These are phyloP conservation scores for Quercus cerris DNA, from an alignment of 306 rosid species.

Conservation along the genomic window DNA sequence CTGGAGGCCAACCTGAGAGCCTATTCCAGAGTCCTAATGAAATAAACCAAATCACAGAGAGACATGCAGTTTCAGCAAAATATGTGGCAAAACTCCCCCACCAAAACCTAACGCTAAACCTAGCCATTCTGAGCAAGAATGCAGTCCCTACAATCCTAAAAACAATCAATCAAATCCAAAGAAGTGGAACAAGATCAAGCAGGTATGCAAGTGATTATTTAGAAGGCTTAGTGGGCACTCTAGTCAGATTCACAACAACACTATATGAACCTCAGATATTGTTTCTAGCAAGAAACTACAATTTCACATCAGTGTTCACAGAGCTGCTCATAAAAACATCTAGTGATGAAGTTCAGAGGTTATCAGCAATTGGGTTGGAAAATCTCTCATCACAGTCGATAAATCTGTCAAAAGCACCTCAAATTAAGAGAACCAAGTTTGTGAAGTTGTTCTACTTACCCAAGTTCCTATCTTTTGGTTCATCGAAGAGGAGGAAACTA, in stretches of 20 bases:
- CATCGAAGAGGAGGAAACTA: conserved; percentile 21
- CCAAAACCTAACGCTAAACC: conserved; percentile 34
- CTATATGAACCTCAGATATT: conserved; percentile 37
- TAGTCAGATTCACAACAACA: conserved; percentile 45
- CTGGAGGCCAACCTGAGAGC: conserved; percentile 36
- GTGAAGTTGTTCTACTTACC: conserved; percentile 20
- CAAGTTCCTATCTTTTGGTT: conserved; percentile 24
- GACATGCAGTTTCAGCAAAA: conserved; percentile 44
- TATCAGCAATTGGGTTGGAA: conserved; percentile 47
- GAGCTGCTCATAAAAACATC: conserved; percentile 32
- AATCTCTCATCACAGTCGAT: conserved; percentile 42
- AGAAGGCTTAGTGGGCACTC: conserved; percentile 39
- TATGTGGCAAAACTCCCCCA: conserved; percentile 43
- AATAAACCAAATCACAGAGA: conserved; percentile 25
- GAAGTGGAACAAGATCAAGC: conserved; percentile 24
- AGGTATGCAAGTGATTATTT: conserved; percentile 24
- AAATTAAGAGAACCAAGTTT: conserved; percentile 16
- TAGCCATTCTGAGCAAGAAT: conserved; percentile 27
- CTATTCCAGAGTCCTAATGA: conserved; percentile 22
- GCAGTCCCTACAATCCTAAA: conserved; percentile 34
- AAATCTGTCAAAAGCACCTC: conserved; percentile 35
- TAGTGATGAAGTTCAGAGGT: conserved; percentile 45
- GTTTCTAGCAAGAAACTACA: conserved; percentile 32
- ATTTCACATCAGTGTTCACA: conserved; percentile 36
- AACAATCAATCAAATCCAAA: conserved; percentile 31